These are phyloP conservation scores for Ormosia semicastrata DNA, from an alignment of 306 rosid species.

Conservation along the genomic window DNA sequence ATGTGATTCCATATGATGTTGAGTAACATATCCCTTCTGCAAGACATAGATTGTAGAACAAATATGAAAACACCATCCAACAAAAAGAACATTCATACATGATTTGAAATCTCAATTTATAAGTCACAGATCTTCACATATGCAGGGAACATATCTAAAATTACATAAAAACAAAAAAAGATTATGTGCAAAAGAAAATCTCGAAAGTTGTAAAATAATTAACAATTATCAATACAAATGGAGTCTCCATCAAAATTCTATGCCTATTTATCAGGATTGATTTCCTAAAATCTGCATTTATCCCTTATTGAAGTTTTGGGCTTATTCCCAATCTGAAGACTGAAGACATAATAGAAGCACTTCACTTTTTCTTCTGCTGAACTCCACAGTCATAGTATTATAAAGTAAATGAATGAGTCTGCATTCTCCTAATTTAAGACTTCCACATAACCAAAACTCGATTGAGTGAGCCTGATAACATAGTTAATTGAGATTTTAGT, in stretches of 20 bases:
- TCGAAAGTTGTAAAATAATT: not conserved
- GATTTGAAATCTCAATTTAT: not conserved
- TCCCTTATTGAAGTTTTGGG: not conserved
- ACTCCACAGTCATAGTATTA: not conserved
- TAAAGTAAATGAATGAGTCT: not conserved
- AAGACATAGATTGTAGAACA: slow-evolving; percentile 34
- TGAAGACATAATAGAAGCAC: not conserved
- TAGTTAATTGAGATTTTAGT: not conserved
- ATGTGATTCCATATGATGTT: slow-evolving; percentile 47
- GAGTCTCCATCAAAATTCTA: not conserved
- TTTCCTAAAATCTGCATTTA: slow-evolving; percentile 9
- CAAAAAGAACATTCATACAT: not conserved
- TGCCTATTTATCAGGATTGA: not conserved
- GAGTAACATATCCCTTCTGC: slow-evolving; percentile 69
- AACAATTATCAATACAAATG: slow-evolving; percentile 7
- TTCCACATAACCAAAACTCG: not conserved
- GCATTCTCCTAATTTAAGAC: not conserved
- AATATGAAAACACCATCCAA: slow-evolving; percentile 31
- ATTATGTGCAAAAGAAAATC: not conserved
- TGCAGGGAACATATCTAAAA: not conserved
- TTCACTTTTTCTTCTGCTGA: not conserved
- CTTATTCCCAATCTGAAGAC: not conserved
- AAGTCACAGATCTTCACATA: not conserved
- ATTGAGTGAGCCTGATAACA: not conserved
- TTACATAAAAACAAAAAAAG: not conserved